A percentile compares a stretch with the other conserved stretches of the same genome.
These are phyloP conservation scores for Crithidia brevicula DNA, from an alignment of 208 protist genomes.

Conservation along the genomic window DNA sequence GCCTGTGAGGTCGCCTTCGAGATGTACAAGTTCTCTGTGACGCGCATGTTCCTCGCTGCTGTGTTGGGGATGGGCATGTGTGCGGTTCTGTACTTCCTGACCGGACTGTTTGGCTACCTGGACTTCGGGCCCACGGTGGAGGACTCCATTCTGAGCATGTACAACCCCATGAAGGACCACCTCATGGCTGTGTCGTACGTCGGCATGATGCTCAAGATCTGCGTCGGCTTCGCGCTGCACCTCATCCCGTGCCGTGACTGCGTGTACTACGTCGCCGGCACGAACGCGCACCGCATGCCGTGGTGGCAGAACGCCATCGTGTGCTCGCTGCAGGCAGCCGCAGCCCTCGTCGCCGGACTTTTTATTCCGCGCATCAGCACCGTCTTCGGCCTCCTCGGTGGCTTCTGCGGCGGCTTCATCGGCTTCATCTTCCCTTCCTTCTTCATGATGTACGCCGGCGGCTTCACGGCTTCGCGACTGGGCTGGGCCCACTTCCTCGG, in stretches of 20 bases:
- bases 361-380: conserved; percentile 74
- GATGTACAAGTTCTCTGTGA: conserved; percentile 55
- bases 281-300: conserved; percentile 33
- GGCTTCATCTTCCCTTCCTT: conserved; percentile 80
- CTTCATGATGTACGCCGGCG: conserved; percentile 71
- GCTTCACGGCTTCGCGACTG: conserved; percentile 29
- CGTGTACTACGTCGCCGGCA: conserved; percentile 52
- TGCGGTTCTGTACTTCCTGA: conserved; percentile 65
- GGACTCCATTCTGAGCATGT: conserved; percentile 59
- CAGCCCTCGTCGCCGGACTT: conserved; percentile 56
- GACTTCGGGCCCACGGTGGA: conserved; percentile 63
- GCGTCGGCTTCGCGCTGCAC: conserved; percentile 63
- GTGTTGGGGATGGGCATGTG: conserved; percentile 52
- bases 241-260: conserved; percentile 63
- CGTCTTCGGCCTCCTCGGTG: conserved; percentile 77
- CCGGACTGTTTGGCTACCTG: conserved; percentile 84
- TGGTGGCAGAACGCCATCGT: conserved; percentile 61
- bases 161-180: conserved; percentile 59
- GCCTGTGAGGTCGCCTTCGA: conserved; percentile 62
- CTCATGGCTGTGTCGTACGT: conserved; percentile 67
- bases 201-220: conserved; percentile 74
- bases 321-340: conserved; percentile 32
- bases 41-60: conserved; percentile 47
- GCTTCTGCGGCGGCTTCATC: conserved; percentile 73
- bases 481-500: conserved; percentile 60